Percentiles rank a stretch among this genome's conserved stretches.
Conservation (phyloP, 2,329 filamentous ascomycete species). For the Dactylellina parvicollis region DNA sequence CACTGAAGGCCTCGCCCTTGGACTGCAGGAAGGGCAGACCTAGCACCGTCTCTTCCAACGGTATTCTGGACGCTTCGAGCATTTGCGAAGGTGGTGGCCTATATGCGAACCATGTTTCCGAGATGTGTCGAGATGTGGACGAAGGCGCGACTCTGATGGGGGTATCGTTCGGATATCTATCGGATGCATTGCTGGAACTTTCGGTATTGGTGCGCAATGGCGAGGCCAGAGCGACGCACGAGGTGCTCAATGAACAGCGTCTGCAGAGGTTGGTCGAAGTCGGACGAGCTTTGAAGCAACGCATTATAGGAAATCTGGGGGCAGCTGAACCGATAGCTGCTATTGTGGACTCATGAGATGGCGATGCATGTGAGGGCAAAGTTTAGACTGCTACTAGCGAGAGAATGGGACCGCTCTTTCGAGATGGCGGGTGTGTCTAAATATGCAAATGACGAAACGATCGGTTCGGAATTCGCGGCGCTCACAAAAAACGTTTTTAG, state of each 20-base stretch:
- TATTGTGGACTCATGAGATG: conserved; percentile 5
- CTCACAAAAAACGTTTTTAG: neutral
- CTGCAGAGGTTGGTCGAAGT: conserved; percentile 21
- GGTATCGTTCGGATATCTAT: neutral
- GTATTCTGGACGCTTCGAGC: conserved; percentile 85
- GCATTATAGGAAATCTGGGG: conserved; percentile 5
- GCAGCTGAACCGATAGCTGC: neutral
- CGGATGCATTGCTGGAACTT: neutral
- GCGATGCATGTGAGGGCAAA: neutral
- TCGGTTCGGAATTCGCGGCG: neutral
- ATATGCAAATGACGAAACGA: conserved; percentile 19
- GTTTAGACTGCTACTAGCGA: neutral
- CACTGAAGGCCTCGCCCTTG: neutral
- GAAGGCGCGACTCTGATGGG: neutral
- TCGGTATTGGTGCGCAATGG: conserved; percentile 33
- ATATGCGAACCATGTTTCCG: conserved; percentile 38
- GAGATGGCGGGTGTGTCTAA: neutral
- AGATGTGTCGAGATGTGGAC: neutral
- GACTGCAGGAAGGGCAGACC: conserved; percentile 61
- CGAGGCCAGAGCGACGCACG: conserved; percentile 20
- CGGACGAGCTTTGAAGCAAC: conserved; percentile 38
- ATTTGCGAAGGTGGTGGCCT: conserved; percentile 71
- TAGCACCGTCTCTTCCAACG: conserved; percentile 74
- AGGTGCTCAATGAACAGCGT: conserved; percentile 38
- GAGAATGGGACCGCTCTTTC: neutral